Conservation (phyloP, 805 yeast genomes). For the Lipomyces oligophaga region DNA sequence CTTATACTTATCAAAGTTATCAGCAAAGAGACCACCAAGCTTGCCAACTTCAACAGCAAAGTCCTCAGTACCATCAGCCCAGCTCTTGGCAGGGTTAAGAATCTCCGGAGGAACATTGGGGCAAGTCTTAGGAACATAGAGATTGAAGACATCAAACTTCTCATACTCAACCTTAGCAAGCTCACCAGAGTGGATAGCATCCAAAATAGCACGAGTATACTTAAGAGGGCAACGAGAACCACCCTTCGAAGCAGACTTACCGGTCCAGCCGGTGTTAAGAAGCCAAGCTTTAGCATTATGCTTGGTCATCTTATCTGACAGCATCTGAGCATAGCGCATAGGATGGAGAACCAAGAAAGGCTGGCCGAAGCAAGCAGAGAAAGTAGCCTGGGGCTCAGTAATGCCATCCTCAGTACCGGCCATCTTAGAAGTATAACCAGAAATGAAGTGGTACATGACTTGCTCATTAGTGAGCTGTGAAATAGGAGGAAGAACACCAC, state of each 20-base stretch:
- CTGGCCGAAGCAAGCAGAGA: conserved; percentile 98
- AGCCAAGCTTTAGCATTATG: conserved; percentile 94
- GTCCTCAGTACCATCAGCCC: conserved; percentile 59
- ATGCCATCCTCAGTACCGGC: conserved; percentile 99
- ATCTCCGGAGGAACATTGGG: conserved; percentile 79
- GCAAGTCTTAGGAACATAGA: conserved; percentile 77
- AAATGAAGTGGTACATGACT: conserved; percentile 98
- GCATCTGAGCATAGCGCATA: conserved; percentile 94
- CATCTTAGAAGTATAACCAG: conserved; percentile 98
- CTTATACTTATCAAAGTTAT: conserved; percentile 82
- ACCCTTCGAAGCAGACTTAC: conserved; percentile 84
- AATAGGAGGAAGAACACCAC: conserved; percentile 97
- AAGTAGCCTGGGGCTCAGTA: conserved; percentile 96
- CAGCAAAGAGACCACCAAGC: conserved; percentile 73
- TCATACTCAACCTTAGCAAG: conserved; percentile 77
- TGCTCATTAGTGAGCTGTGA: conserved; percentile 90
- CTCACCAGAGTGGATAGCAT: conserved; percentile 89
- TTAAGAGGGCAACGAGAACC: conserved; percentile 97
- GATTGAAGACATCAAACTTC: conserved; percentile 78
- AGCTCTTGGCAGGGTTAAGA: conserved; percentile 79
- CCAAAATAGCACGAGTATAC: conserved; percentile 94
- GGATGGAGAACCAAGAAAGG: conserved; percentile 98
- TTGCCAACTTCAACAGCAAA: conserved; percentile 54
- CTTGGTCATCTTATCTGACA: conserved; percentile 83
- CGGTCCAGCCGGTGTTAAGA: conserved; percentile 98